Conservation (phyloP, 805 yeast species). For the Gaillardinia entomophila region DNA sequence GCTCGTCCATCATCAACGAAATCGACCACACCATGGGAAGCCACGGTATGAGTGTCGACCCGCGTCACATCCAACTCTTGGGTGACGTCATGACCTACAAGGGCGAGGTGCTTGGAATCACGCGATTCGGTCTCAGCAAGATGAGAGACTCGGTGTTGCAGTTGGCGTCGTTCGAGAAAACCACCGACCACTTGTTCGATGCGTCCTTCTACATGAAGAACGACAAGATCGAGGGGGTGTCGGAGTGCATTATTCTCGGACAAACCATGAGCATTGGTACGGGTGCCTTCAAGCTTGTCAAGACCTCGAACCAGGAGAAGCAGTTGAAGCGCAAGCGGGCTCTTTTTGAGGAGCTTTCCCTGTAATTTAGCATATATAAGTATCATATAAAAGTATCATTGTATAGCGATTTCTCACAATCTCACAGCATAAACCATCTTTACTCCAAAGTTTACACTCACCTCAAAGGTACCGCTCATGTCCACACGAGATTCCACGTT, state of each 20-base stretch:
- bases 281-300: conserved; percentile 86
- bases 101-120: conserved; percentile 97
- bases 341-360: conserved; percentile 42
- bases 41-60: conserved; percentile 99
- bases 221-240: conserved; percentile 94
- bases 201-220: conserved; percentile 98
- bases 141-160: conserved; percentile 98
- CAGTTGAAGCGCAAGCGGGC: conserved; percentile 40
- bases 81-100: conserved; percentile 99
- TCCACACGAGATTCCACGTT: conserved; percentile 11
- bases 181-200: conserved; percentile 96
- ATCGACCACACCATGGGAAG: conserved; percentile 97
- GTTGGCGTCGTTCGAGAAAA: conserved; percentile 94
- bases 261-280: conserved; percentile 98
- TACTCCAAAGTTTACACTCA: too few relatives aligned
- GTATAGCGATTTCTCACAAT: too few relatives aligned
- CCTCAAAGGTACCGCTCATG: not conserved
- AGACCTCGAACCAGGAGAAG: conserved; percentile 42
- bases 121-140: conserved; percentile 95
- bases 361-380: conserved; percentile 8
- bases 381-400: too few relatives aligned
- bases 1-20: conserved; percentile 87
- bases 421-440: too few relatives aligned
- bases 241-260: conserved; percentile 95
- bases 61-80: conserved; percentile 94